Conservation (phyloP, 257 asterid species). For the Solanum raphanifolium region DNA sequence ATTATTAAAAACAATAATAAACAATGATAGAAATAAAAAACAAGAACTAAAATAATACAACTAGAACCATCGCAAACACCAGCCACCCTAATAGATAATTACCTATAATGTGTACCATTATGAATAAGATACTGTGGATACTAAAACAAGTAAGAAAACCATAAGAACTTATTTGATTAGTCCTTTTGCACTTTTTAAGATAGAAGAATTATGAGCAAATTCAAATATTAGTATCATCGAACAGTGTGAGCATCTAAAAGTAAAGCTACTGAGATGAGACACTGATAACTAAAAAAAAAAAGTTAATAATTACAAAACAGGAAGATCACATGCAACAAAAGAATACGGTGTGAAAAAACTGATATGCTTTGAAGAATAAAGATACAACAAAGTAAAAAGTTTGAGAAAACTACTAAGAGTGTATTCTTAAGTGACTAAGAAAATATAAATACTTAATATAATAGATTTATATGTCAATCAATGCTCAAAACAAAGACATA, state of each 20-base stretch:
- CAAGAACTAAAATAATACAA: not conserved
- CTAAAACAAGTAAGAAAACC: not conserved
- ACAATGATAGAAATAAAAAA: not conserved
- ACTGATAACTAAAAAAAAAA: not conserved
- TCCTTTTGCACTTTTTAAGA: not conserved
- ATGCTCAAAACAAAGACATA: not conserved
- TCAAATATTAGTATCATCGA: not conserved
- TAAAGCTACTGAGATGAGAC: not conserved
- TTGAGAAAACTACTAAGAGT: not conserved
- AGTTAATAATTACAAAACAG: not conserved
- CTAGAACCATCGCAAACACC: not conserved
- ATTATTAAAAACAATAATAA: not conserved
- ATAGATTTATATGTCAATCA: not conserved
- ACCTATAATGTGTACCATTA: not conserved
- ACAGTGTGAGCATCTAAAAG: not conserved
- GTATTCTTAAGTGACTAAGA: not conserved
- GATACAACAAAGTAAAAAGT: not conserved
- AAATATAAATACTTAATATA: not conserved
- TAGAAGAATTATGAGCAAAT: not conserved
- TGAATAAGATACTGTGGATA: not conserved
- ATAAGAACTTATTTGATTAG: not conserved
- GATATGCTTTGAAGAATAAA: not conserved
- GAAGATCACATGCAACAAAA: not conserved
- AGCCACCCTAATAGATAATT: not conserved
- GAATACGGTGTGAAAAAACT: not conserved